A percentile compares a stretch with the other conserved stretches of the same genome.
phyloP scores from a whole-genome alignment of 2,329 filamentous ascomycete species.

The Beauveria australis region DNA sequence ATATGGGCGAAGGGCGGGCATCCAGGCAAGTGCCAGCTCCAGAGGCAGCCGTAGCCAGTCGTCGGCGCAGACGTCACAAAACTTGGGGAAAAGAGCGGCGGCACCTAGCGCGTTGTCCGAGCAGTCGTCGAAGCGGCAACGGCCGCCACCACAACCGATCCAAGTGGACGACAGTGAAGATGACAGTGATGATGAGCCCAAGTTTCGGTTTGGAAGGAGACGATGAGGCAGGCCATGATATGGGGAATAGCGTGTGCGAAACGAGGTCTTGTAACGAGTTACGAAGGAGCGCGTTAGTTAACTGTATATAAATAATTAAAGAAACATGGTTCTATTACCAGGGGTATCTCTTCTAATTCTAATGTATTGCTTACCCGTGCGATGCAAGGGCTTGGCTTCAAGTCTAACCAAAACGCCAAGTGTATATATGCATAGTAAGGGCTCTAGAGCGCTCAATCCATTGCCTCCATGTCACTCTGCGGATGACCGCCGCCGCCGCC shows the following conservation, averaged over 20 bases:
- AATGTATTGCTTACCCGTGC: neutral
- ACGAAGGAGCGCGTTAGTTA: neutral
- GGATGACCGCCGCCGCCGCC: slow-evolving; percentile 22
- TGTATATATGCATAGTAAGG: neutral
- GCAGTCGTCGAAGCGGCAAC: slow-evolving; percentile 19
- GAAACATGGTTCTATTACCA: neutral
- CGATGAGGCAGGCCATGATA: slow-evolving; percentile 21
- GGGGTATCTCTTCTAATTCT: slow-evolving; percentile 5
- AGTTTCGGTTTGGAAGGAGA: slow-evolving; percentile 48
- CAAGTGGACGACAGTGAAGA: slow-evolving; percentile 33
- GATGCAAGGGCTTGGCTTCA: neutral
- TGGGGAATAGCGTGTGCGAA: neutral
- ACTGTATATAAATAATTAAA: neutral
- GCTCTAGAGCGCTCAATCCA: slow-evolving; percentile 38
- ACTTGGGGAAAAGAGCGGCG: slow-evolving; percentile 28
- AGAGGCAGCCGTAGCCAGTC: slow-evolving; percentile 8
- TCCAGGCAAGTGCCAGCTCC: neutral
- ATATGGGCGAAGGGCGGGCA: neutral
- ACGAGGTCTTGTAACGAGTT: neutral
- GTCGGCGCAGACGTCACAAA: slow-evolving; percentile 16
- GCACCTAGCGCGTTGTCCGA: slow-evolving; percentile 20
- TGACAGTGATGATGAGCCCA: slow-evolving; percentile 48
- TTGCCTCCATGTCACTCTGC: slow-evolving; percentile 45
- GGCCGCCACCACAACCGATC: slow-evolving; percentile 23
- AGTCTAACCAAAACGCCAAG: neutral